phyloP scores from a whole-genome alignment of 1,139 yeast species.

The Yamadazyma taylorii region DNA sequence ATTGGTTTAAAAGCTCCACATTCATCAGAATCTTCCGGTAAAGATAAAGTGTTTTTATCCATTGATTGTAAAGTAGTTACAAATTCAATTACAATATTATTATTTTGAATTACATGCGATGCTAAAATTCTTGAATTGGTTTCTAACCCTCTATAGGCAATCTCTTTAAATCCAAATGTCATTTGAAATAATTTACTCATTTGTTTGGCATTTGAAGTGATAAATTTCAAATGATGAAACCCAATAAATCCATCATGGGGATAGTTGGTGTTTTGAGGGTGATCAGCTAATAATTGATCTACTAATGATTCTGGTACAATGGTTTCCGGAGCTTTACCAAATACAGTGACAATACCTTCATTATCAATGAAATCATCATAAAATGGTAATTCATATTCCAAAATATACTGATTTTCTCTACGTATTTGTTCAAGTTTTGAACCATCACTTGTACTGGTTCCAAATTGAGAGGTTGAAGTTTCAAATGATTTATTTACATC shows the following conservation, averaged over 20 bases:
- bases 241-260: slow-evolving; percentile 32
- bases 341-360: too few species aligned
- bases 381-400: slow-evolving; percentile 18
- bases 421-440: too few species aligned
- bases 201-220: slow-evolving; percentile 62
- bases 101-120: slow-evolving; percentile 63
- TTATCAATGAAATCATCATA: too few species aligned
- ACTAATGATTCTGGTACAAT: slow-evolving; percentile 15
- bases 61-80: slow-evolving; percentile 25
- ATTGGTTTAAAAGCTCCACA: background rate
- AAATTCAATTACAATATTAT: slow-evolving; percentile 54
- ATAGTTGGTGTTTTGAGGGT: slow-evolving; percentile 21
- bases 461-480: too few species aligned
- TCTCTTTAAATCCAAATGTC: slow-evolving; percentile 60
- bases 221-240: slow-evolving; percentile 33
- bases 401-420: too few species aligned
- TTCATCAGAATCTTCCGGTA: slow-evolving; percentile 7
- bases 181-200: slow-evolving; percentile 55
- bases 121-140: slow-evolving; percentile 59
- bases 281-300: slow-evolving; percentile 26
- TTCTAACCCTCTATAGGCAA: slow-evolving; percentile 68
- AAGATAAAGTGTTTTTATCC: slow-evolving; percentile 7
- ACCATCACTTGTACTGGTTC: too few species aligned
- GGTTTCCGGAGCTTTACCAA: background rate
- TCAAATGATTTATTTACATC: too few species aligned